These are phyloP conservation scores for Ampelocalamus luodianensis DNA, from an alignment of 176 grass and related monocot genomes.

Conservation along the genomic window DNA sequence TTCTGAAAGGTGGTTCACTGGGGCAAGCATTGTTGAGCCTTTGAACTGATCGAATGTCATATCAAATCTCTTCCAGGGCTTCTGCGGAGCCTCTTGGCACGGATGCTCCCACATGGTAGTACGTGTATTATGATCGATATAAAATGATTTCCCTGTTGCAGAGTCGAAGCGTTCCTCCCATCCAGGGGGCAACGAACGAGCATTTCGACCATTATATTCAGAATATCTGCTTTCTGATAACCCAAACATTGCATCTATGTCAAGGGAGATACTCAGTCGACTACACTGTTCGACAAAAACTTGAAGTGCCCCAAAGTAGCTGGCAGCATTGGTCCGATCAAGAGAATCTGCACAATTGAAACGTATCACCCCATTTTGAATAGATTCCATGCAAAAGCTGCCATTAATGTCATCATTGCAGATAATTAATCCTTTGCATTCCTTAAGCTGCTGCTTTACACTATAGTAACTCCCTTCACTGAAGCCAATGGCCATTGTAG, in stretches of 20 bases:
- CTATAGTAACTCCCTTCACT: constrained; percentile 87
- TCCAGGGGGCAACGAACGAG: constrained; percentile 72
- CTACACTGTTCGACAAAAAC: constrained; percentile 98
- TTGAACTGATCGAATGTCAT: constrained; percentile 97
- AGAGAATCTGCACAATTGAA: constrained; percentile 99
- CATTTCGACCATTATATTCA: constrained; percentile 57
- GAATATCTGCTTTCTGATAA: constrained; percentile 60
- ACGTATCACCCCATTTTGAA: constrained; percentile 95
- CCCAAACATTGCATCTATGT: constrained; percentile 71
- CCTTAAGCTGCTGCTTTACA: constrained; percentile 66
- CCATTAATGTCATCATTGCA: constrained; percentile 64
- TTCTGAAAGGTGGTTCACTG: constrained; percentile 90
- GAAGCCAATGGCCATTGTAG: constrained; percentile 88
- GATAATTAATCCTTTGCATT: constrained; percentile 78
- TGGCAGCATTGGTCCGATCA: constrained; percentile 98
- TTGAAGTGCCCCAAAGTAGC: constrained; percentile 98
- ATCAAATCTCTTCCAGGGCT: constrained; percentile 97
- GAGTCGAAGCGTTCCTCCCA: constrained; percentile 97
- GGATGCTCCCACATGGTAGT: constrained; percentile 94
- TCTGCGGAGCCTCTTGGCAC: constrained; percentile 70
- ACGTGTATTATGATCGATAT: constrained; percentile 92
- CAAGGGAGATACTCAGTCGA: constrained; percentile 74
- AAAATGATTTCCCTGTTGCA: constrained; percentile 90
- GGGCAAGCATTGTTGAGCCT: constrained; percentile 80
- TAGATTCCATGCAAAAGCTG: constrained; percentile 72